Evolutionary conservation across 441 rosid genomes (phyloP).

Genomic region (Hura crepitans): DNA sequence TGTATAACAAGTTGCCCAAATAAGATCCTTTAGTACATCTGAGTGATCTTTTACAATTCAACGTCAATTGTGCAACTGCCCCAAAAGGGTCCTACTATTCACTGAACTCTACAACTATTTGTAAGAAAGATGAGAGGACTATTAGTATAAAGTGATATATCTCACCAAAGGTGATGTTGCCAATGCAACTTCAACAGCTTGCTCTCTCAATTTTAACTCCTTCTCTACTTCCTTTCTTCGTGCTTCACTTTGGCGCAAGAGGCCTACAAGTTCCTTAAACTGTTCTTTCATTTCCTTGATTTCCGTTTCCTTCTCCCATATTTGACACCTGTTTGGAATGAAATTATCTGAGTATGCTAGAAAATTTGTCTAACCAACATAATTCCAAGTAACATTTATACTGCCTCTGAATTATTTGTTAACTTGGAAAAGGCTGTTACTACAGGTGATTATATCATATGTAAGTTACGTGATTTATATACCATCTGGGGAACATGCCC

Average conservation of each 20-base stretch:
- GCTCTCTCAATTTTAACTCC: constrained; percentile 79
- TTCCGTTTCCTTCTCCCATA: constrained; percentile 89
- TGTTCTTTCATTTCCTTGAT: constrained; percentile 93
- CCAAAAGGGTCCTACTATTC: too few species aligned
- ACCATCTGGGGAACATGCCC: constrained; percentile 5
- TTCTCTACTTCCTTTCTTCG: constrained; percentile 76
- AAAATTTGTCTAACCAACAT: background rate
- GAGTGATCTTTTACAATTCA: too few species aligned
- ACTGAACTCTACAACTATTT: too few species aligned
- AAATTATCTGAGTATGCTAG: background rate
- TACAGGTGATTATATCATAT: background rate
- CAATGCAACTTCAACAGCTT: constrained; percentile 60
- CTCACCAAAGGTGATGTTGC: constrained; percentile 65
- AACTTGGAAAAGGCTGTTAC: background rate
- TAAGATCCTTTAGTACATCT: too few species aligned
- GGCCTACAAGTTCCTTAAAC: constrained; percentile 75
- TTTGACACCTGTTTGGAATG: constrained; percentile 57
- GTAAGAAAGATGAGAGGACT: too few species aligned
- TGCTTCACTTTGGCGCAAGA: constrained; percentile 70
- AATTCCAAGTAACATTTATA: background rate
- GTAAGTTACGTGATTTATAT: constrained; percentile 9
- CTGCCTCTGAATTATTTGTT: background rate
- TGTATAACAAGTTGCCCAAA: too few species aligned
- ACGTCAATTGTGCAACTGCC: too few species aligned
- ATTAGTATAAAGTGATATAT: background rate